phyloP scores from a whole-genome alignment of 1,284 basidiomycete species.

The Heterobasidion annosum region DNA sequence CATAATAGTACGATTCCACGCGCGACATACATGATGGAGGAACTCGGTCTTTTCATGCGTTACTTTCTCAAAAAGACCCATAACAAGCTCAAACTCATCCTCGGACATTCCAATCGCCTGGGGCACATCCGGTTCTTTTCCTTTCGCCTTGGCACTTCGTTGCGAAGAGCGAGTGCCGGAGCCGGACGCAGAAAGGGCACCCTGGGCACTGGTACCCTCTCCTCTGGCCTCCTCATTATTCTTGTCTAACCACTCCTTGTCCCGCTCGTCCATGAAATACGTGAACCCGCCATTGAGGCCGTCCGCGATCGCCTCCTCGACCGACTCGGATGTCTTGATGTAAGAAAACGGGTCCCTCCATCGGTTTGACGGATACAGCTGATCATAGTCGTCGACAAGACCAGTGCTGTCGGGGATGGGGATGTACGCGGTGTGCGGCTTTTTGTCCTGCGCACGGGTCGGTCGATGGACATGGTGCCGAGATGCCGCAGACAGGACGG shows the following conservation, averaged over 20 bases:
- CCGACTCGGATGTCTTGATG: conserved; percentile 80
- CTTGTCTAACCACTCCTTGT: conserved; percentile 88
- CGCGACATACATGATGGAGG: conserved; percentile 71
- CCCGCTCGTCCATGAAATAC: conserved; percentile 96
- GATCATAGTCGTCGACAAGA: conserved; percentile 64
- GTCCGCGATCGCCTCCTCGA: conserved; percentile 65
- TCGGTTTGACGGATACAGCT: conserved; percentile 58
- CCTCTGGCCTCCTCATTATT: conserved; percentile 87
- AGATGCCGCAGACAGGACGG: conserved; percentile 68
- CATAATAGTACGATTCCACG: not conserved
- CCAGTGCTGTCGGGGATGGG: conserved; percentile 90
- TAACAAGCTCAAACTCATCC: conserved; percentile 91
- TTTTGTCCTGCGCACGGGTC: conserved; percentile 29
- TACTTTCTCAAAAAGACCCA: conserved; percentile 90
- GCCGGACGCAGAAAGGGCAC: conserved; percentile 43
- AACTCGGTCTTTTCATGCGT: conserved; percentile 90
- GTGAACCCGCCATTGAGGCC: conserved; percentile 63
- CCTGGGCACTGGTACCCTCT: conserved; percentile 73
- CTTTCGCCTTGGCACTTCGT: conserved; percentile 68
- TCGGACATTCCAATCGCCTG: conserved; percentile 67
- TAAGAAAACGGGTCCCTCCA: conserved; percentile 80
- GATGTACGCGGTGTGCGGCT: conserved; percentile 62
- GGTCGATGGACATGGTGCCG: conserved; percentile 37
- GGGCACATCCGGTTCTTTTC: conserved; percentile 62
- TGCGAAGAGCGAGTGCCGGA: conserved; percentile 34